phyloP scores from a whole-genome alignment of 1,139 yeast genomes.

The Yamadazyma buinensis region DNA sequence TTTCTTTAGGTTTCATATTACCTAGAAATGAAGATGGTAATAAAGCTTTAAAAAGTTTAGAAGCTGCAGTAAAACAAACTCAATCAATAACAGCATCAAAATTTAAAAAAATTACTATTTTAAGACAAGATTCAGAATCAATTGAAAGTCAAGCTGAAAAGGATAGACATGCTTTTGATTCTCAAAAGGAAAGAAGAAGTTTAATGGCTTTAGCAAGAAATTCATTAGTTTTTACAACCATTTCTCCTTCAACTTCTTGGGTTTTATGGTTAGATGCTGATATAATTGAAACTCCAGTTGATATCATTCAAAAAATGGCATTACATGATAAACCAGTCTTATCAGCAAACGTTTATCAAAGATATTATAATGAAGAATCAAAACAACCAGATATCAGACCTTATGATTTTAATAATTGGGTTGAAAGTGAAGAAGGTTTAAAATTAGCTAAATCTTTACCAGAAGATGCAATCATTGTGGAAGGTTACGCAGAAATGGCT shows the following conservation, averaged over 20 bases:
- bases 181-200: slow-evolving; percentile 85
- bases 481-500: slow-evolving; percentile 88
- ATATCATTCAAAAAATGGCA: slow-evolving; percentile 84
- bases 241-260: slow-evolving; percentile 91
- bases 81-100: slow-evolving; percentile 57
- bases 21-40: slow-evolving; percentile 84
- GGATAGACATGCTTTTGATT: slow-evolving; percentile 66
- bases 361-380: slow-evolving; percentile 58
- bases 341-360: slow-evolving; percentile 90
- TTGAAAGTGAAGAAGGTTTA: slow-evolving; percentile 83
- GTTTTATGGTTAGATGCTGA: slow-evolving; percentile 95
- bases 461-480: slow-evolving; percentile 90
- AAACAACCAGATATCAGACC: slow-evolving; percentile 68
- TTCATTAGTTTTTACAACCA: slow-evolving; percentile 82
- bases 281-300: slow-evolving; percentile 80
- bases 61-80: slow-evolving; percentile 59
- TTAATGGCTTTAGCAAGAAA: slow-evolving; percentile 94
- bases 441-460: slow-evolving; percentile 65
- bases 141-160: slow-evolving; percentile 67
- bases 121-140: slow-evolving; percentile 86
- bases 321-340: slow-evolving; percentile 80
- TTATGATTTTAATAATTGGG: slow-evolving; percentile 96
- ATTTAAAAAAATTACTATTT: slow-evolving; percentile 76
- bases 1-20: slow-evolving; percentile 86
- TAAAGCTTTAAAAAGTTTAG: slow-evolving; percentile 64